phyloP scores from a whole-genome alignment of 1,284 basidiomycete genomes.

The Salmacisia buchloeana region DNA sequence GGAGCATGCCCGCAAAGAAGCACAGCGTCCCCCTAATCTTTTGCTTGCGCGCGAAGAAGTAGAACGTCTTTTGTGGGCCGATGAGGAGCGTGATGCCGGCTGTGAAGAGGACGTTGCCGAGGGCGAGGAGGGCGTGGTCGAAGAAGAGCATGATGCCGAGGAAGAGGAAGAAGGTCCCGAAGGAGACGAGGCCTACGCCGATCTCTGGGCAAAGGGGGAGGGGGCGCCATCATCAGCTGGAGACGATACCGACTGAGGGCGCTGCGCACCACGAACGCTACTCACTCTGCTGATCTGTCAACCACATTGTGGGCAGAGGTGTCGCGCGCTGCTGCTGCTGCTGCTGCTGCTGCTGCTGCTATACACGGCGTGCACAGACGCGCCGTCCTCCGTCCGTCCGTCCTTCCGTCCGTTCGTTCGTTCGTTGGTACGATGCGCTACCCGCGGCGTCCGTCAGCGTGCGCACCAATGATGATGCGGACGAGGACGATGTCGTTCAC shows the following conservation, averaged over 20 bases:
- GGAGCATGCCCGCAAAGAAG: constrained; percentile 48
- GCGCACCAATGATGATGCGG: too few species aligned
- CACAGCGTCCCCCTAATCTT: constrained; percentile 77
- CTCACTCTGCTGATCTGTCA: constrained; percentile 50
- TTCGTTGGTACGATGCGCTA: too few species aligned
- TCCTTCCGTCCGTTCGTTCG: too few species aligned
- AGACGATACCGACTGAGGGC: background rate
- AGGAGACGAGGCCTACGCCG: constrained; percentile 86
- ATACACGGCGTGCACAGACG: too few species aligned
- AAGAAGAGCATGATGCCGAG: constrained; percentile 94
- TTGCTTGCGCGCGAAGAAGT: constrained; percentile 94
- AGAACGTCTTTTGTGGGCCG: constrained; percentile 73
- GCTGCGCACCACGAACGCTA: background rate
- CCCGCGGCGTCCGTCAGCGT: too few species aligned
- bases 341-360: background rate
- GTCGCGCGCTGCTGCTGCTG: background rate
- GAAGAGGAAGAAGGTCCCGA: constrained; percentile 91
- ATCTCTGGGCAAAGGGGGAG: constrained; percentile 34
- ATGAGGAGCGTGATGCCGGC: constrained; percentile 48
- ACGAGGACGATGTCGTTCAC: too few species aligned
- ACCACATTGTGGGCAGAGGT: constrained; percentile 31
- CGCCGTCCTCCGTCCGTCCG: too few species aligned
- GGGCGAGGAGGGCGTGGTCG: constrained; percentile 89
- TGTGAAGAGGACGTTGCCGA: constrained; percentile 66
- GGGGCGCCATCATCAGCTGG: background rate